phyloP scores from a whole-genome alignment of 75 land plant species.

The Pinus tabuliformis region DNA sequence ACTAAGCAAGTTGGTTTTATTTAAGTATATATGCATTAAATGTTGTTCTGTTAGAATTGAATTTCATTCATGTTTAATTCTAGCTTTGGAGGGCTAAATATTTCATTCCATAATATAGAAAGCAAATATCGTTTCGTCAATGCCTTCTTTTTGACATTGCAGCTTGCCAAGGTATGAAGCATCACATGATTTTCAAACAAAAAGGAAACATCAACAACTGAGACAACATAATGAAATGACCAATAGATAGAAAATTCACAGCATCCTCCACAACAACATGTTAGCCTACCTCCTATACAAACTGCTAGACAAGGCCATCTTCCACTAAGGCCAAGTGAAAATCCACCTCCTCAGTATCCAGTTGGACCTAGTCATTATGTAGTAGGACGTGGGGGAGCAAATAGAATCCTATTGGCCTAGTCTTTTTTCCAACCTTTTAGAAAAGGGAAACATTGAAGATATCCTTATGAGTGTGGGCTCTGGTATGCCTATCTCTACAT shows the following conservation, averaged over 20 bases:
- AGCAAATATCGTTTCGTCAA: background rate
- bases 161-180: too few species aligned
- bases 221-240: constrained; percentile 10
- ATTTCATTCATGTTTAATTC: background rate
- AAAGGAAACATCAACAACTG: too few species aligned
- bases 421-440: too few species aligned
- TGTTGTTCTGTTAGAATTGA: background rate
- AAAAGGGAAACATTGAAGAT: too few species aligned
- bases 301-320: constrained; percentile 48
- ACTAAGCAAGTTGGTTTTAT: constrained; percentile 67
- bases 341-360: constrained; percentile 31
- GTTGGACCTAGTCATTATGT: constrained; percentile 53
- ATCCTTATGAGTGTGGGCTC: too few species aligned
- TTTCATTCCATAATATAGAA: background rate
- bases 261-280: constrained; percentile 58
- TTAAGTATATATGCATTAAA: background rate
- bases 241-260: constrained; percentile 72
- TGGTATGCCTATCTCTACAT: too few species aligned
- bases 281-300: constrained; percentile 78
- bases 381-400: constrained; percentile 55
- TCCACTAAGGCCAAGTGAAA: constrained; percentile 57
- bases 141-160: too few species aligned
- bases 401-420: too few species aligned
- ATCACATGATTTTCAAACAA: too few species aligned
- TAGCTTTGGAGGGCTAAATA: background rate